These are phyloP conservation scores for Fusarium nodosum DNA, from an alignment of 2,329 filamentous ascomycete genomes.

Conservation along the genomic window DNA sequence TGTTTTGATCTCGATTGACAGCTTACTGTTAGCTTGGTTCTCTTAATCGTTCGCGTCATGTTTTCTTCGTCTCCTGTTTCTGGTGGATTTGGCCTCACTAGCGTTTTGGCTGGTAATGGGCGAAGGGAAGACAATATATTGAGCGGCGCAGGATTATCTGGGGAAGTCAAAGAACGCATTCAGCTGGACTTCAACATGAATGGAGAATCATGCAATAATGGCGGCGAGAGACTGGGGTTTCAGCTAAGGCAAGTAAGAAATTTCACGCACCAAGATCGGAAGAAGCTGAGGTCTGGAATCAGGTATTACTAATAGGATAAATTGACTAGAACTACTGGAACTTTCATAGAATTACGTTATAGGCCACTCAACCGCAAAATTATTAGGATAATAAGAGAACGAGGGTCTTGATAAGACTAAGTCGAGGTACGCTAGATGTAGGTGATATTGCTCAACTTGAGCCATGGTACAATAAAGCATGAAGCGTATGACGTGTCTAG, in stretches of 20 bases:
- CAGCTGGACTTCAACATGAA: background rate
- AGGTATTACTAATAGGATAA: too few species aligned
- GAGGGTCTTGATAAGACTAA: too few species aligned
- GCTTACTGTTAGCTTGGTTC: background rate
- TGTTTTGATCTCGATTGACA: too few species aligned
- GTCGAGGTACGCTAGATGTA: too few species aligned
- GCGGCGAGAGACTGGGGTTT: background rate
- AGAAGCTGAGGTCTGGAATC: background rate
- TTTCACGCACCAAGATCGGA: background rate
- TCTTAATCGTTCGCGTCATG: background rate
- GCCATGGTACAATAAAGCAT: too few species aligned
- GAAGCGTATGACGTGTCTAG: too few species aligned
- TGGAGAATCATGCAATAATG: background rate
- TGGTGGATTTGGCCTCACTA: background rate
- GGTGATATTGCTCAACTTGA: too few species aligned
- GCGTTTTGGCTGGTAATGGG: background rate
- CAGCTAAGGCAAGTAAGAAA: background rate
- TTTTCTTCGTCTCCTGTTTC: background rate
- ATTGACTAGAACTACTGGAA: too few species aligned
- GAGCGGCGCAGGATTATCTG: background rate
- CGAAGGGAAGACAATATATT: background rate
- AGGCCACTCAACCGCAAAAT: too few species aligned
- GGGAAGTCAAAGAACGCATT: background rate
- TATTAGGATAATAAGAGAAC: too few species aligned
- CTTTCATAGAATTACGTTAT: too few species aligned